Percentiles rank a stretch among this genome's conserved stretches.
phyloP scores from a whole-genome alignment of 1,284 basidiomycete species.

The Ceratobasidium sp. region DNA sequence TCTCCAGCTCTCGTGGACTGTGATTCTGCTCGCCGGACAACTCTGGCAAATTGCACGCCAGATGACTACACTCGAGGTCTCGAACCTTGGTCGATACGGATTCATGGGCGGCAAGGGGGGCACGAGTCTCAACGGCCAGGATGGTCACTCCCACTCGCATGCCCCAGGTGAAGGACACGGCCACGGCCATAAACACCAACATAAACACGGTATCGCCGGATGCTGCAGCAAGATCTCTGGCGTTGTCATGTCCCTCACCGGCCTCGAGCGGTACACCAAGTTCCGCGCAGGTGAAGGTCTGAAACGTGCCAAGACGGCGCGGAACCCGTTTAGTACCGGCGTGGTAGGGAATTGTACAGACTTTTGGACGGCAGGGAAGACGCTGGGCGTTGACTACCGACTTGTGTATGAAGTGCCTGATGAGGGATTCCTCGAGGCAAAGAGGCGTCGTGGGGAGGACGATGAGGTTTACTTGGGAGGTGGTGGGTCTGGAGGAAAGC shows the following conservation, averaged over 20 bases:
- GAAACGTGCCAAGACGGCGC: slow-evolving; percentile 68
- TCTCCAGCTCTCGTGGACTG: slow-evolving; percentile 94
- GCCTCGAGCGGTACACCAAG: slow-evolving; percentile 92
- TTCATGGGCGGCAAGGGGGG: slow-evolving; percentile 95
- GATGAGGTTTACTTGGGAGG: slow-evolving; percentile 43
- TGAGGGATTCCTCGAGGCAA: slow-evolving; percentile 83
- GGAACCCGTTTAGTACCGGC: slow-evolving; percentile 94
- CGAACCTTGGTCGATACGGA: slow-evolving; percentile 93
- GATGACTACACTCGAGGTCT: slow-evolving; percentile 97
- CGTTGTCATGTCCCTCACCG: slow-evolving; percentile 89
- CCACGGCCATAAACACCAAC: slow-evolving; percentile 56
- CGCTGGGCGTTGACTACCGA: slow-evolving; percentile 91
- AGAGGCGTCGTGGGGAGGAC: slow-evolving; percentile 45
- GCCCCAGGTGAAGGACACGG: slow-evolving; percentile 56
- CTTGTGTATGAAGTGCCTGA: slow-evolving; percentile 89
- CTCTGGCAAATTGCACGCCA: slow-evolving; percentile 93
- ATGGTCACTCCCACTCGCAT: slow-evolving; percentile 58
- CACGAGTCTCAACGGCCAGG: slow-evolving; percentile 70
- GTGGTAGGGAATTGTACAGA: slow-evolving; percentile 89
- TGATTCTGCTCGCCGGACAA: slow-evolving; percentile 87
- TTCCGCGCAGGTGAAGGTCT: slow-evolving; percentile 90
- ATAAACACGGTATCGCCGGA: slow-evolving; percentile 53
- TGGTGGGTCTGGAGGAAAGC: slow-evolving; percentile 42
- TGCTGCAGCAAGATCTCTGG: slow-evolving; percentile 59
- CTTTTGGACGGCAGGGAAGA: slow-evolving; percentile 91